Evolutionary conservation across 208 protist genomes (phyloP), one percentile per base, ranked within the genome.

Genomic region (Borovskyia barvae): DNA sequence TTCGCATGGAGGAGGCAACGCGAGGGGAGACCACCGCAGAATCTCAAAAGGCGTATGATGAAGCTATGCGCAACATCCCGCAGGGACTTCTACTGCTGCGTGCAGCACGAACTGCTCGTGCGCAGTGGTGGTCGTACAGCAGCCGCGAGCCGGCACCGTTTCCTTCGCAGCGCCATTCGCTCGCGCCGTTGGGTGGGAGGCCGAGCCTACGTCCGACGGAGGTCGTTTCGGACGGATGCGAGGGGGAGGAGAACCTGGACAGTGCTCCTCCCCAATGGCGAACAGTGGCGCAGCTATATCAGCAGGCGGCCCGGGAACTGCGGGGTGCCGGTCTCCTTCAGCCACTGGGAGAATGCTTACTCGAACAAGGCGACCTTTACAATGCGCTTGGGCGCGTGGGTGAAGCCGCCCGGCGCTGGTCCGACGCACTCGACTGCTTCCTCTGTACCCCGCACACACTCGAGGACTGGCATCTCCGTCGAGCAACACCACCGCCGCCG

Each of bases 381-480:
- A 36, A 75, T 12, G 66, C 70, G 26, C 67, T 77, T 47, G 39
- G 53, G 12, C 71, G 55, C 40, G 64, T 75, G 62, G 8, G 12
- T 24, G 74, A 81, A 41, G 84, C 87, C 48, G 77, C 82, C 59
- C 53, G 57, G 36, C 78, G 72, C 49, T 93, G 87, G 87, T 42
- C 72, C 7, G 78, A 90, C 28, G 77, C 80, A 25, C 47, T 90
- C 9, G 87, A 94, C 55, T 79, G 84, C 24, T 72, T 84, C 17
- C 66, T 94, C 25, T 70, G 75, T 35, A 55, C 73, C 5, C 84
- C 84, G 17, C 76, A 79, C 19, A 72, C 67, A 35, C 50, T 89
- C 22, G 51, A 77, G 37, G 72, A 72, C 32, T 88, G 82, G 82
- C 75, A 78, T 28, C 39, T 42, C 25, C 50, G 47, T 17, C 56